A percentile compares a stretch with the other conserved stretches of the same genome.
Conservation (phyloP, 169 alveolate genomes). For the Gregarina niphandrodes region DNA sequence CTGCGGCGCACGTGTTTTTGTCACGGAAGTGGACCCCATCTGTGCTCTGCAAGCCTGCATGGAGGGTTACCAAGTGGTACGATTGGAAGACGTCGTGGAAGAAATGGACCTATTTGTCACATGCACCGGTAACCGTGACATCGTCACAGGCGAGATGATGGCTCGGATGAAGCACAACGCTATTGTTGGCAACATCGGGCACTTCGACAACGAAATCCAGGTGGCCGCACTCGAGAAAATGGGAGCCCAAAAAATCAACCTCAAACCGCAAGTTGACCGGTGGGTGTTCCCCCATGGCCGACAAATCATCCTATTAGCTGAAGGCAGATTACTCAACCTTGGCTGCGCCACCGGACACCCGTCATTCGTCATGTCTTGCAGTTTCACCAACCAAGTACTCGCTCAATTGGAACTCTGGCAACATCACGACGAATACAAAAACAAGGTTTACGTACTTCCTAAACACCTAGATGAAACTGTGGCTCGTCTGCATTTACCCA, state of each 20-base stretch:
- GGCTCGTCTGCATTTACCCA: constrained; percentile 74
- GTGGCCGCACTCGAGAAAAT: constrained; percentile 57
- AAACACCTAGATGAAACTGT: constrained; percentile 85
- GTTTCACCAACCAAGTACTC: constrained; percentile 74
- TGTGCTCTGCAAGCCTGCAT: constrained; percentile 89
- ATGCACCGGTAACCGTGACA: constrained; percentile 80
- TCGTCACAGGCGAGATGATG: constrained; percentile 72
- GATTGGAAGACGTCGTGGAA: constrained; percentile 57
- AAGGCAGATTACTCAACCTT: constrained; percentile 85
- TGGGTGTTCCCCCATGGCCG: constrained; percentile 39
- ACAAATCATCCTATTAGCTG: constrained; percentile 71
- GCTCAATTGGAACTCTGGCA: constrained; percentile 41
- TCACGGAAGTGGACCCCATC: constrained; percentile 91
- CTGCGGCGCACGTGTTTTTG: constrained; percentile 80
- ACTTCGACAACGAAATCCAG: constrained; percentile 89
- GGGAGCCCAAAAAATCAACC: constrained; percentile 59
- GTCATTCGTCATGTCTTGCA: constrained; percentile 87
- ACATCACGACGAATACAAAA: constrained; percentile 24
- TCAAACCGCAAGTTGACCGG: constrained; percentile 72
- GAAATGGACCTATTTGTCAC: constrained; percentile 81
- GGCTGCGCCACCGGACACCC: constrained; percentile 99
- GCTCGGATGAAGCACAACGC: constrained; percentile 89
- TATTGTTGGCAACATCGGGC: constrained; percentile 81
- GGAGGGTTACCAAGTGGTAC: constrained; percentile 83
- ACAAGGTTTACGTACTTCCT: constrained; percentile 67